Conservation (phyloP, 352 stramenopile genomes). For the Pythium phragmiticola region DNA sequence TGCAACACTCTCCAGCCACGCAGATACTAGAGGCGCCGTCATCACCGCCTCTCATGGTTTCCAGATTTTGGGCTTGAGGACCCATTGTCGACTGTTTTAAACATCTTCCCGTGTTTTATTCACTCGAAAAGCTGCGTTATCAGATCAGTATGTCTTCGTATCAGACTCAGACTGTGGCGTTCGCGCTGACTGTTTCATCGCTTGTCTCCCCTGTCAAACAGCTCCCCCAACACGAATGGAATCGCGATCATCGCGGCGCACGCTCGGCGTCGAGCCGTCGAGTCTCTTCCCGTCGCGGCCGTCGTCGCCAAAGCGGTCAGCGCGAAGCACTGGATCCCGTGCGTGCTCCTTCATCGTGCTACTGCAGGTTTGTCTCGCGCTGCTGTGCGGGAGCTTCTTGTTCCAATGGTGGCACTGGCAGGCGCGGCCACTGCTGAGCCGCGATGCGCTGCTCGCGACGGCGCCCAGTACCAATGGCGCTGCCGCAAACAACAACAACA, state of each 20-base stretch:
- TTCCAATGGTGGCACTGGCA: constrained; percentile 51
- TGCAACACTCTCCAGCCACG: neutral
- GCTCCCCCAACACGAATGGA: constrained; percentile 32
- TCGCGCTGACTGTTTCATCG: neutral
- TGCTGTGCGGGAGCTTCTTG: constrained; percentile 43
- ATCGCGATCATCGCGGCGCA: constrained; percentile 31
- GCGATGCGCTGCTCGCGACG: constrained; percentile 15
- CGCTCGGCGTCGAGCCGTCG: constrained; percentile 8
- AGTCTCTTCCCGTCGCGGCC: constrained; percentile 13
- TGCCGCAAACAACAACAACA: neutral
- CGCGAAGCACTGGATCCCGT: neutral
- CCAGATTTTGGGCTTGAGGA: too few species aligned
- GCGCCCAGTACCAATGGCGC: neutral
- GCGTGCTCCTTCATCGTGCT: constrained; percentile 35
- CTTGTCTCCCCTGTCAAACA: neutral
- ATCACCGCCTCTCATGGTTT: neutral
- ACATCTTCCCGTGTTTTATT: constrained; percentile 7
- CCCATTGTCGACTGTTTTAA: neutral
- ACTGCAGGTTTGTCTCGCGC: constrained; percentile 39
- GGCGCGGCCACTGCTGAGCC: constrained; percentile 14
- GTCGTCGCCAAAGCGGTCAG: neutral
- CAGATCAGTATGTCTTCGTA: neutral
- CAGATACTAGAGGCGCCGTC: neutral
- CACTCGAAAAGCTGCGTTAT: neutral
- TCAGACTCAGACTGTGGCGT: neutral